Conservation (phyloP, 495 filamentous ascomycete species). For the Penicillium diatomitis region DNA sequence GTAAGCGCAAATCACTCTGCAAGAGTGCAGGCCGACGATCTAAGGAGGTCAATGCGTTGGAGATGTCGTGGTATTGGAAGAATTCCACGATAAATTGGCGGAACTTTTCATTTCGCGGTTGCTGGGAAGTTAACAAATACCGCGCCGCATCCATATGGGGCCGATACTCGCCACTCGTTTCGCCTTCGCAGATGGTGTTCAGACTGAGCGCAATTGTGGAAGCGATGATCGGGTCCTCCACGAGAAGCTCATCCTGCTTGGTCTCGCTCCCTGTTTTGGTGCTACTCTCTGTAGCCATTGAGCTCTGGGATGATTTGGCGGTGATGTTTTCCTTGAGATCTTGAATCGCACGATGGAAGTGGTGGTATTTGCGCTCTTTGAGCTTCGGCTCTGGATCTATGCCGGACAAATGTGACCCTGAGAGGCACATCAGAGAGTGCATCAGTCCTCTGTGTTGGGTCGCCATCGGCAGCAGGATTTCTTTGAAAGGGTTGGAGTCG, state of each 20-base stretch:
- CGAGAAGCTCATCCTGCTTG: constrained; percentile 23
- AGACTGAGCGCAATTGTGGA: constrained; percentile 77
- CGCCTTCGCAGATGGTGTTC: constrained; percentile 71
- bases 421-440: constrained; percentile 84
- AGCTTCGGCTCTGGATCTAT: constrained; percentile 36
- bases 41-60: constrained; percentile 67
- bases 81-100: constrained; percentile 81
- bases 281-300: neutral
- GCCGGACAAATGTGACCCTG: constrained; percentile 65
- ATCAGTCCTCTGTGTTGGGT: constrained; percentile 76
- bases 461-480: constrained; percentile 79
- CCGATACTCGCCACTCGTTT: constrained; percentile 67
- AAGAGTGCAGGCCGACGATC: constrained; percentile 46
- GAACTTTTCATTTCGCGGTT: constrained; percentile 54
- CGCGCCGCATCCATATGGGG: constrained; percentile 72
- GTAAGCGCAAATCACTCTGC: constrained; percentile 54
- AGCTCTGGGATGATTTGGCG: constrained; percentile 18
- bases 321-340: constrained; percentile 39
- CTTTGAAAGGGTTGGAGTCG: constrained; percentile 80
- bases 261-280: constrained; percentile 1
- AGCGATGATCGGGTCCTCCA: constrained; percentile 55
- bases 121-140: constrained; percentile 53
- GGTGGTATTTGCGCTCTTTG: constrained; percentile 39
- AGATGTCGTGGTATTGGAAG: constrained; percentile 84
- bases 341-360: constrained; percentile 38